Evolutionary conservation across 2,329 filamentous ascomycete genomes (phyloP).

Genomic region (Colletotrichum chrysophilum): DNA sequence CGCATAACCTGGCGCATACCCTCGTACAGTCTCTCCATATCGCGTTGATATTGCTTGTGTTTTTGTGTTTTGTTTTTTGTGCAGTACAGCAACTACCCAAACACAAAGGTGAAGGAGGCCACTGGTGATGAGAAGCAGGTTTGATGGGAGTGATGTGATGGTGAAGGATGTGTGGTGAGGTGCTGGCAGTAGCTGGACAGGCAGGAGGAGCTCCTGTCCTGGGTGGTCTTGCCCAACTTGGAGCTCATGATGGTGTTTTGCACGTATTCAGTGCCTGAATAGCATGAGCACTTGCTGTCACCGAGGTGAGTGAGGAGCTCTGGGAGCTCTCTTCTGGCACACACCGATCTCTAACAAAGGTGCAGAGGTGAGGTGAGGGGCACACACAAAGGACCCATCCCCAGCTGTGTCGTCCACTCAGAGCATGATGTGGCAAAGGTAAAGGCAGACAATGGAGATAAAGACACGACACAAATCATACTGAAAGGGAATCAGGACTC

Average conservation of each 20-base stretch:
- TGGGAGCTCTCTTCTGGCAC: neutral
- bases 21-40: constrained; percentile 3
- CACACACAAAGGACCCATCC: neutral
- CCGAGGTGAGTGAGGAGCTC: neutral
- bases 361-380: neutral
- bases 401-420: neutral
- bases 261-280: neutral
- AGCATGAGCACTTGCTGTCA: neutral
- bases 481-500: constrained; percentile 43
- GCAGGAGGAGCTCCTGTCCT: neutral
- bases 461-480: neutral
- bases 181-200: neutral
- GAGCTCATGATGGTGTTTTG: neutral
- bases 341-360: neutral
- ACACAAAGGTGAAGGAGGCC: neutral
- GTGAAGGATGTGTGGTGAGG: neutral
- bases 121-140: neutral
- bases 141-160: neutral
- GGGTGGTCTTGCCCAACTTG: neutral
- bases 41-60: neutral
- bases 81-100: neutral
- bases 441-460: neutral
- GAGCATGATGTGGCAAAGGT: neutral
- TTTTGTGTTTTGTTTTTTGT: neutral
- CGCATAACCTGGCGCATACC: constrained; percentile 13